A percentile compares a stretch with the other conserved stretches of the same genome.
These are phyloP conservation scores for Pyrus communis DNA, from an alignment of 306 rosid genomes.

Conservation along the genomic window DNA sequence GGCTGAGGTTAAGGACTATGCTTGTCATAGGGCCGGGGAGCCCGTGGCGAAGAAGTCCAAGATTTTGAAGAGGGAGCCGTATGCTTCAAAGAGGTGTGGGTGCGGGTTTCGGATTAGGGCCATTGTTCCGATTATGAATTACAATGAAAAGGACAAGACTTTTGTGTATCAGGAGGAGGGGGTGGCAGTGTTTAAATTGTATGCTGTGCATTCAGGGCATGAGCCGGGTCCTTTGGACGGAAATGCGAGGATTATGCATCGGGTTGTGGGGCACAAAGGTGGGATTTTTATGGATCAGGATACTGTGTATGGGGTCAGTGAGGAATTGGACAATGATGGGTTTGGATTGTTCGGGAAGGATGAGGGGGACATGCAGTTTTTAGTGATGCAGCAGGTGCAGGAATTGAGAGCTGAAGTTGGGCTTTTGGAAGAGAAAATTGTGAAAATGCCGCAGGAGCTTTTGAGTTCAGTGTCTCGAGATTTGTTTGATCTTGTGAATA, in stretches of 20 bases:
- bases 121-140: slow-evolving; percentile 89
- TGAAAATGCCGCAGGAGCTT: slow-evolving; percentile 54
- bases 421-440: slow-evolving; percentile 62
- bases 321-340: slow-evolving; percentile 78
- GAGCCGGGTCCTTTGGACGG: slow-evolving; percentile 99
- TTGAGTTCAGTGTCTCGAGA: slow-evolving; percentile 73
- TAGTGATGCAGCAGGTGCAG: slow-evolving; percentile 83
- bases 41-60: slow-evolving; percentile 76
- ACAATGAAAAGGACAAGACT: slow-evolving; percentile 93
- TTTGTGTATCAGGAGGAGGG: slow-evolving; percentile 98
- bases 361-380: slow-evolving; percentile 69
- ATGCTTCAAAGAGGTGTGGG: slow-evolving; percentile 92
- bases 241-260: slow-evolving; percentile 94
- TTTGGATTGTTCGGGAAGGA: slow-evolving; percentile 84
- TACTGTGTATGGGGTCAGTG: slow-evolving; percentile 77
- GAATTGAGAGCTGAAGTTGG: slow-evolving; percentile 79
- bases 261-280: slow-evolving; percentile 91
- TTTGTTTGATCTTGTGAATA: slow-evolving; percentile 65
- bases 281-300: slow-evolving; percentile 79
- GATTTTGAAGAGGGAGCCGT: slow-evolving; percentile 89
- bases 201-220: slow-evolving; percentile 97
- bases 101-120: slow-evolving; percentile 98
- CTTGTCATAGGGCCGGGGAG: slow-evolving; percentile 95
- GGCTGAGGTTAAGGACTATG: slow-evolving; percentile 99
- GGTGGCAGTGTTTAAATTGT: slow-evolving; percentile 74